These are phyloP conservation scores for Arthrobotrys iridis DNA, from an alignment of 2,329 filamentous ascomycete genomes.

Conservation along the genomic window DNA sequence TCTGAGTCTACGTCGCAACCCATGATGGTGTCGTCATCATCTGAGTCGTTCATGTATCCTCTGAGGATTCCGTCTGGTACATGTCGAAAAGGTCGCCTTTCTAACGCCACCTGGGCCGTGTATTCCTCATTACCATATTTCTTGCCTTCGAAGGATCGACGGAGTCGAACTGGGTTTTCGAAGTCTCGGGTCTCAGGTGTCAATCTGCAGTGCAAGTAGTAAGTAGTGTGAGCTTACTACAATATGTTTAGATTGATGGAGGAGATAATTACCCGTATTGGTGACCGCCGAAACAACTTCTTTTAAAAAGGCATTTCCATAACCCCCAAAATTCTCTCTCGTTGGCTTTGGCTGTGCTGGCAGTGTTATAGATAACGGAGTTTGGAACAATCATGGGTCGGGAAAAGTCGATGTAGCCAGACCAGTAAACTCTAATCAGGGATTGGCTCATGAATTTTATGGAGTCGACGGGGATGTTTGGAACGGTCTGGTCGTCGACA, in stretches of 20 bases:
- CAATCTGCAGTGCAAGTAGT: slow-evolving; percentile 17
- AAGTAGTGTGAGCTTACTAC: no score
- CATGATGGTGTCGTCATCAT: slow-evolving; percentile 3
- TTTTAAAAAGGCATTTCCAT: slow-evolving; percentile 40
- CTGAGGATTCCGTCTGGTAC: neutral
- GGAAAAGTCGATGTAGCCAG: slow-evolving; percentile 41
- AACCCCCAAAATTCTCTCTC: slow-evolving; percentile 25
- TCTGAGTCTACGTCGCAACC: neutral
- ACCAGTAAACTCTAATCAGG: slow-evolving; percentile 18
- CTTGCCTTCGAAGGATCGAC: slow-evolving; percentile 31
- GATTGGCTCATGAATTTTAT: slow-evolving; percentile 4
- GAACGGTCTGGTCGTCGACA: slow-evolving; percentile 16
- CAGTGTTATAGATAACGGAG: slow-evolving; percentile 1
- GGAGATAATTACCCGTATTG: slow-evolving; percentile 40
- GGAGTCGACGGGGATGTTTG: slow-evolving; percentile 12
- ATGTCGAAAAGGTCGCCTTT: neutral
- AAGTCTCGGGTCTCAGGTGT: slow-evolving; percentile 25
- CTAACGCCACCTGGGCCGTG: slow-evolving; percentile 18
- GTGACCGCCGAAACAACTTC: slow-evolving; percentile 27
- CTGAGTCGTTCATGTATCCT: neutral
- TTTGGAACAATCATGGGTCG: slow-evolving; percentile 36
- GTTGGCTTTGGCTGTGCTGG: neutral
- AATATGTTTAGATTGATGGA: no score
- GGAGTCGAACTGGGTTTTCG: slow-evolving; percentile 34
- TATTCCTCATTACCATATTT: slow-evolving; percentile 1